Evolutionary conservation across 2,329 filamentous ascomycete genomes (phyloP), one percentile per base, ranked within the genome.

Genomic region (Harringtonia aguacate): DNA sequence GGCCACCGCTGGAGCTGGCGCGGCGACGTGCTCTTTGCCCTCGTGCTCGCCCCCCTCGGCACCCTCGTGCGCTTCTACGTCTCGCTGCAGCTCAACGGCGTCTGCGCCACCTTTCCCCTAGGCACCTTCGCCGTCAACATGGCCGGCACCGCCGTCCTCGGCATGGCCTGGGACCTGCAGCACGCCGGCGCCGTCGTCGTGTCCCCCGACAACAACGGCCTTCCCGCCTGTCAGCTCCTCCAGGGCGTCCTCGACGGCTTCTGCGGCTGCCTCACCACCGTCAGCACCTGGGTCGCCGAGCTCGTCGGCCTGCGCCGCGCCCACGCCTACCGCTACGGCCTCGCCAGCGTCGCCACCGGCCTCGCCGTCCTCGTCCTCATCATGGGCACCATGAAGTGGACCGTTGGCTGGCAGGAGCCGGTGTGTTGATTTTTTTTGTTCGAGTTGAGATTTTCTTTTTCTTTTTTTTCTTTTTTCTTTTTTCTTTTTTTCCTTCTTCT

Each of bases 91-190:
- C 72, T 95, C 17, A 95, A 95, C 54, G 66, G 73, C 0, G 68
- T 76, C 18, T 52, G 78, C 0, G 61, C 77, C 0, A 65, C 72
- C 0, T 95, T 95, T 52, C 90, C 90, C 0, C 61, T 95, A 0
- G 90, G 90, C 3, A 97, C 90, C 0, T 95, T 95, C 54, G 64
- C 67, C 1, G 86, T 84, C 28, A 97, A 97, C 56, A 68, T 94
- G 6, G 59, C 82, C 15, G 90, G 89, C 6, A 88, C 86, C 0
- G 73, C 73, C 0, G 61, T 95, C 15, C 61, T 94, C 40, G 88
- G 77, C 15, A 80, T 87, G 72, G 75, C 79, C 28, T 94, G 77
- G 67, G 84, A 94, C 56, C 64, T 95, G 41, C 84, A 86, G 50
- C 87, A 86, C 55, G 73, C 70, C 0, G 67, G 66, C 6, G 73